Percentiles rank a stretch among this genome's conserved stretches.
Evolutionary conservation across 2,329 filamentous ascomycete genomes (phyloP).

Genomic region (Alternaria ethzedia): DNA sequence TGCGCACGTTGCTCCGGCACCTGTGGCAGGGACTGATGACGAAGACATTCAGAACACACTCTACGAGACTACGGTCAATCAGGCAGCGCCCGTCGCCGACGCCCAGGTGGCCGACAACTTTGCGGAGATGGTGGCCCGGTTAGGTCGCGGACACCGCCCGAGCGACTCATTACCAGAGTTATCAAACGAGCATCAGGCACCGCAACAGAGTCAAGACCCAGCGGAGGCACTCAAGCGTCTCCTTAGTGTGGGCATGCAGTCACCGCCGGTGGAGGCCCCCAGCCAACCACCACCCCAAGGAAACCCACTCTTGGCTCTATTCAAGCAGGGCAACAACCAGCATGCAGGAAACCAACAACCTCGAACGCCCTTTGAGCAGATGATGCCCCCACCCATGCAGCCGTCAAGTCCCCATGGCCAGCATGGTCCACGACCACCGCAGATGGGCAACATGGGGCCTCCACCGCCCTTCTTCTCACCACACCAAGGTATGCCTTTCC

Average conservation of each 20-base stretch:
- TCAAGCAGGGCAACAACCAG: slow-evolving; percentile 47
- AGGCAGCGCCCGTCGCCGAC: slow-evolving; percentile 15
- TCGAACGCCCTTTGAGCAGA: slow-evolving; percentile 62
- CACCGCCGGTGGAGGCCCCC: slow-evolving; percentile 45
- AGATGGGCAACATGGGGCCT: slow-evolving; percentile 55
- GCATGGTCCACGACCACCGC: slow-evolving; percentile 61
- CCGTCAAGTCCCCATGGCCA: slow-evolving; percentile 63
- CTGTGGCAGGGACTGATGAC: slow-evolving; percentile 36
- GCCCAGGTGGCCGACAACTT: slow-evolving; percentile 30
- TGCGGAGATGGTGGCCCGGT: slow-evolving; percentile 39
- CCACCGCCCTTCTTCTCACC: slow-evolving; percentile 59
- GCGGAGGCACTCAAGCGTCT: slow-evolving; percentile 61
- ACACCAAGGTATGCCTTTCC: slow-evolving; percentile 41
- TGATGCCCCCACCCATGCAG: slow-evolving; percentile 57
- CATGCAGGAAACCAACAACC: slow-evolving; percentile 26
- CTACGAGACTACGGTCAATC: slow-evolving; percentile 37
- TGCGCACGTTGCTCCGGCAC: slow-evolving; percentile 22
- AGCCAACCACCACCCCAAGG: slow-evolving; percentile 20
- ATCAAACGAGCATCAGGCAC: slow-evolving; percentile 25
- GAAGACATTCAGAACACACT: slow-evolving; percentile 37
- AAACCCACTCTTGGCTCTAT: slow-evolving; percentile 63
- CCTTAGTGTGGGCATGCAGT: slow-evolving; percentile 52
- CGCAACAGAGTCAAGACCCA: slow-evolving; percentile 49
- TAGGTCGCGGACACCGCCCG: slow-evolving; percentile 34
- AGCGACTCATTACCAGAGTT: slow-evolving; percentile 42